These are phyloP conservation scores for Neurospora tetraspora DNA, from an alignment of 495 filamentous ascomycete genomes.

Conservation along the genomic window DNA sequence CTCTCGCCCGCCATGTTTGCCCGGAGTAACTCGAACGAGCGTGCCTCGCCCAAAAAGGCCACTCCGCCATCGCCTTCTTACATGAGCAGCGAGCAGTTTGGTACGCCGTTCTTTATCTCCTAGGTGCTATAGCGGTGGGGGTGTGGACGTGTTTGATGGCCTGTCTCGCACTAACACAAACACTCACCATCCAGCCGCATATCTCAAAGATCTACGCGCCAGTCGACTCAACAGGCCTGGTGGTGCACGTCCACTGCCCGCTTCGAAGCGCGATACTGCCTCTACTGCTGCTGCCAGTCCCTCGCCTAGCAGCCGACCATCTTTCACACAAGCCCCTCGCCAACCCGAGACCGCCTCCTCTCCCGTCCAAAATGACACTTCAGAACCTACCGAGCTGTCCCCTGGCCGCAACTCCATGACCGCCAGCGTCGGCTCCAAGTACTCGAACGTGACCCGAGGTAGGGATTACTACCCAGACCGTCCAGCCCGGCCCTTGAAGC, in stretches of 20 bases:
- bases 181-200: conserved; percentile 46
- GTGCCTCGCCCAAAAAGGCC: conserved; percentile 42
- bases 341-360: conserved; percentile 30
- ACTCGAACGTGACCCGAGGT: conserved; percentile 27
- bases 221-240: conserved; percentile 67
- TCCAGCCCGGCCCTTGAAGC: conserved; percentile 30
- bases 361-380: conserved; percentile 23
- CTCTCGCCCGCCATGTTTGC: conserved; percentile 19
- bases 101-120: conserved; percentile 39
- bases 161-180: conserved; percentile 14
- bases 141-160: background rate
- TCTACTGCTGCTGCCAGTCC: conserved; percentile 6
- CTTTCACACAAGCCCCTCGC: conserved; percentile 25
- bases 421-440: conserved; percentile 31
- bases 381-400: conserved; percentile 11
- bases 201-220: conserved; percentile 69
- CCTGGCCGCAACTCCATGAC: conserved; percentile 16
- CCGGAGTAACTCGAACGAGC: conserved; percentile 25
- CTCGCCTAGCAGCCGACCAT: conserved; percentile 20
- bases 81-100: conserved; percentile 82
- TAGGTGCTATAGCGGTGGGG: background rate
- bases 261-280: conserved; percentile 21
- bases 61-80: conserved; percentile 66
- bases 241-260: conserved; percentile 70
- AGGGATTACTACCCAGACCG: conserved; percentile 35